Conservation (phyloP, 257 asterid species). For the Ophiorrhiza pumila region DNA sequence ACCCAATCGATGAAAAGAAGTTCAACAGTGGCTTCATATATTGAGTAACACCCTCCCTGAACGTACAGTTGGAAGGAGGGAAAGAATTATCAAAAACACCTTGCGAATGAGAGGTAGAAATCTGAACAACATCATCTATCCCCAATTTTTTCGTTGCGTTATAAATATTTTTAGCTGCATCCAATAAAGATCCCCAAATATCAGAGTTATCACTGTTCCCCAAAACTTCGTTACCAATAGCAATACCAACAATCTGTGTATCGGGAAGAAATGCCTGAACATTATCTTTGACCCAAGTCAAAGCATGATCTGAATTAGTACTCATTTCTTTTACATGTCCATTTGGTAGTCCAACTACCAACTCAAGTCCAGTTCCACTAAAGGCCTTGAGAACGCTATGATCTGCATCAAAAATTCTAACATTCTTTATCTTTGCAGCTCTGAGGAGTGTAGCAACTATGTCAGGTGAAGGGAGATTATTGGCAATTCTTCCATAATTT, state of each 20-base stretch:
- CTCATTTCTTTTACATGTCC: constrained; percentile 66
- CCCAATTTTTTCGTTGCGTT: constrained; percentile 67
- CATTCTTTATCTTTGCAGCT: constrained; percentile 86
- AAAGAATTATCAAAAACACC: constrained; percentile 68
- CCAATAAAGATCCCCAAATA: constrained; percentile 50
- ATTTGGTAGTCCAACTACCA: constrained; percentile 83
- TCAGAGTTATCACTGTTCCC: constrained; percentile 50
- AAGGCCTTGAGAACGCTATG: constrained; percentile 81
- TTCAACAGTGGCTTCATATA: constrained; percentile 88
- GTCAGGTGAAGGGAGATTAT: constrained; percentile 89
- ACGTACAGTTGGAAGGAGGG: constrained; percentile 89
- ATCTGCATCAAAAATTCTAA: constrained; percentile 75
- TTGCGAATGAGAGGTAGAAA: constrained; percentile 79
- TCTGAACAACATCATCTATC: constrained; percentile 55
- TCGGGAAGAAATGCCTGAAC: constrained; percentile 80
- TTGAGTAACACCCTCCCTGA: constrained; percentile 58
- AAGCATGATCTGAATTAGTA: constrained; percentile 61
- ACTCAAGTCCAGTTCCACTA: constrained; percentile 80
- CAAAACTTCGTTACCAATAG: constrained; percentile 80
- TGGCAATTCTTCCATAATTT: constrained; percentile 91
- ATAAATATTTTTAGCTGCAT: constrained; percentile 70
- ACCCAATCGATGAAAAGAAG: constrained; percentile 60
- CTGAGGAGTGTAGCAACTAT: constrained; percentile 71
- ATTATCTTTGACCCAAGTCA: constrained; percentile 82
- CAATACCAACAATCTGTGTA: constrained; percentile 80